phyloP scores from a whole-genome alignment of 106 monocot genomes.

The Posidonia australis region DNA sequence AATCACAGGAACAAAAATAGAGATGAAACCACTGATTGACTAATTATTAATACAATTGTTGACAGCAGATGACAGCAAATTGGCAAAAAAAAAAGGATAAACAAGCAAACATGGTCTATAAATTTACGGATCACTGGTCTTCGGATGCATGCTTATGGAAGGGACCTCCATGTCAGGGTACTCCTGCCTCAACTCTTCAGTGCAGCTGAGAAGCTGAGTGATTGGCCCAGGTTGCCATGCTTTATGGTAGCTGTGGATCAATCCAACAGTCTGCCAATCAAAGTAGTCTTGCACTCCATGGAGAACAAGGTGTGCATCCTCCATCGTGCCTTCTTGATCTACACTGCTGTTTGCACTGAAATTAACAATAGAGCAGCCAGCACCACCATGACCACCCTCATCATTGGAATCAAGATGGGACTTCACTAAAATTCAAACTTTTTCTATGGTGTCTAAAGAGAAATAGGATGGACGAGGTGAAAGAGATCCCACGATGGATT shows the following conservation, averaged over 20 bases:
- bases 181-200: slow-evolving; percentile 41
- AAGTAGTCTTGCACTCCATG: slow-evolving; percentile 94
- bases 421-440: slow-evolving; percentile 1
- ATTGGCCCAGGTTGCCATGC: slow-evolving; percentile 79
- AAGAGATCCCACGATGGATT: too few relatives aligned
- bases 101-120: too few relatives aligned
- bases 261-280: slow-evolving; percentile 97
- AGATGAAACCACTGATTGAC: too few relatives aligned
- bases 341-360: slow-evolving; percentile 5
- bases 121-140: slow-evolving; percentile 75
- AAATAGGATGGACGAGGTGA: not conserved
- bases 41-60: too few relatives aligned
- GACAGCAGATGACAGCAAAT: too few relatives aligned
- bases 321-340: slow-evolving; percentile 39
- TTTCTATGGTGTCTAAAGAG: not conserved
- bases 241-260: slow-evolving; percentile 80
- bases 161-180: slow-evolving; percentile 92
- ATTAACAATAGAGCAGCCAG: slow-evolving; percentile 5
- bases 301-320: slow-evolving; percentile 96
- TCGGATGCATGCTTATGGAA: slow-evolving; percentile 82
- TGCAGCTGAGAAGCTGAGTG: slow-evolving; percentile 89
- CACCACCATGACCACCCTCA: not conserved
- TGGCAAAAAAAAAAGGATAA: too few relatives aligned
- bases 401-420: not conserved
- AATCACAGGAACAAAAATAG: too few relatives aligned